A percentile compares a stretch with the other conserved stretches of the same genome.
Evolutionary conservation across 306 rosid genomes (phyloP).

Genomic region (Herpetospermum pedunculosum): DNA sequence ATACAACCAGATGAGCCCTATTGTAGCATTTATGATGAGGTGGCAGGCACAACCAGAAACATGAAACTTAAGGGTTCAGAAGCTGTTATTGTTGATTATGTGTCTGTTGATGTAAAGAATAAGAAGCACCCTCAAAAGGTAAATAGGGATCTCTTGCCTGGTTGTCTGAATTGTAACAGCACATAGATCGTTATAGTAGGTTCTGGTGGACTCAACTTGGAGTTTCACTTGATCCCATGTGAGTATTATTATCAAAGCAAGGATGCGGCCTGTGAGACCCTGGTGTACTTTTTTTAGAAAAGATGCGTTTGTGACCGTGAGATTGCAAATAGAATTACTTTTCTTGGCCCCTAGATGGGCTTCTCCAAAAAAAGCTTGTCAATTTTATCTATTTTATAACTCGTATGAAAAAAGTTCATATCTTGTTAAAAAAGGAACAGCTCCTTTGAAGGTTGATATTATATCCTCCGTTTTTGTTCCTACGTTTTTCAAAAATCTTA

Average conservation of each 20-base stretch:
- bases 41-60: constrained; percentile 14
- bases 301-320: background rate
- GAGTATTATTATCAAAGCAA: background rate
- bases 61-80: constrained; percentile 61
- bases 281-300: background rate
- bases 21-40: constrained; percentile 52
- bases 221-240: background rate
- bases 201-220: background rate
- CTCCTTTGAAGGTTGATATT: background rate
- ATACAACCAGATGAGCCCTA: constrained; percentile 63
- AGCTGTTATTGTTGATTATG: constrained; percentile 77
- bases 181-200: background rate
- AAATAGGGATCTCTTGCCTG: constrained; percentile 7
- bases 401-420: background rate
- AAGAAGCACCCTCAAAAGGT: constrained; percentile 60
- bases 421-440: background rate
- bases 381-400: background rate
- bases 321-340: background rate
- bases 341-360: background rate
- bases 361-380: background rate
- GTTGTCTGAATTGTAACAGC: background rate
- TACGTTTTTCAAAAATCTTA: background rate
- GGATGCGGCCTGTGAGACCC: background rate
- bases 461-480: background rate
- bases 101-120: constrained; percentile 58